Evolutionary conservation across 352 stramenopile genomes (phyloP), one percentile per base, ranked within the genome.

Genomic region (Pythium myriotylum): DNA sequence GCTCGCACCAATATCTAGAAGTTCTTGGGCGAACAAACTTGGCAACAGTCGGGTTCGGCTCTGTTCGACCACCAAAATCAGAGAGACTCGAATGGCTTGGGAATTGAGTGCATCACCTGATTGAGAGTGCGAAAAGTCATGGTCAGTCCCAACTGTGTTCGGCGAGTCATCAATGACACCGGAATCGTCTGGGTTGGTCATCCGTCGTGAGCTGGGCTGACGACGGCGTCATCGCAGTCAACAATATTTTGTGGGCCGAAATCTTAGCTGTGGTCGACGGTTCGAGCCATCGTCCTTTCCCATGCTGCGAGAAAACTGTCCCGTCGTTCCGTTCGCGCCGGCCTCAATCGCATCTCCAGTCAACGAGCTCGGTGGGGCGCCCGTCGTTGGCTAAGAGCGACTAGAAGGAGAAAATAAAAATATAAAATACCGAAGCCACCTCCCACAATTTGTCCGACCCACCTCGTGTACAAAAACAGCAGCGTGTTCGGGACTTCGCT

Each of bases 371-470:
- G 37, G 19, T 9, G 33, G 19, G 40, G 16, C 17, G 33, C 39
- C 22, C 6, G 39, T 17, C 22, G 20, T 23, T 14, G 13, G 33
- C 10, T 32, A 20, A 12, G 32, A 40, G 23, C 47, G 47, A 64
- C 56, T 64, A 64, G 47, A 48, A 19, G 10, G 17, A 48, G 46
- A 64, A 57, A 55, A 57, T 64, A 64, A 64, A 64, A 40, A 47
- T 42, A 64, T 64, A 64, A 64, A 64, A 64, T 64, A 64, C 56
- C 22, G 39, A 64, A 57, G 23, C 49, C 56, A 64, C 46, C 41
- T 45, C 26, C 35, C 26, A 54, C 27, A 37, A 64, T 51, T 52
- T 56, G 40, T 56, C 41, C 22, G 29, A 55, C 45, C 42, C 55
- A 63, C 45, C 45, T 37, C 47, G 33, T 27, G 29, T 50, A 54